A percentile compares a stretch with the other conserved stretches of the same genome.
Evolutionary conservation across 148 eudicot species (phyloP).

Genomic region (Rhododendron molle): DNA sequence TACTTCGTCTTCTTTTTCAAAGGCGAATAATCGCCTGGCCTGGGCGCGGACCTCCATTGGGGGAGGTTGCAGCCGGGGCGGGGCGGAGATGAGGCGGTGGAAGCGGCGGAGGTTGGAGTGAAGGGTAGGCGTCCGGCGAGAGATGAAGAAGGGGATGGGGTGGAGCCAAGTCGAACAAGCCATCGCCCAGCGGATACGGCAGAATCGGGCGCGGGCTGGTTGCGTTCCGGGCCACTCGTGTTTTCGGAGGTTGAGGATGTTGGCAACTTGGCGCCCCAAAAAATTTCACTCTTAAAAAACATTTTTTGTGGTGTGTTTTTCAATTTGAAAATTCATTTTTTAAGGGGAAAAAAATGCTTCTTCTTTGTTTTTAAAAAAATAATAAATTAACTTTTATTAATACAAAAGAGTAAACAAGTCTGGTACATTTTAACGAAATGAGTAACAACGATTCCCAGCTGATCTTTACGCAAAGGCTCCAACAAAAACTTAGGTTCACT

Average conservation of each 20-base stretch:
- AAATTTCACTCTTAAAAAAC: background rate
- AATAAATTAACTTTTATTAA: too few species aligned
- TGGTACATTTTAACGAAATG: too few species aligned
- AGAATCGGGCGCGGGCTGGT: background rate
- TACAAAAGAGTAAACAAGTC: too few species aligned
- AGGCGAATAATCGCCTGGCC: slow-evolving; percentile 37
- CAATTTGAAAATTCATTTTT: too few species aligned
- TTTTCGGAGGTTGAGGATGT: background rate
- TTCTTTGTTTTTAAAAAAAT: too few species aligned
- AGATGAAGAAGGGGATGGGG: slow-evolving; percentile 14
- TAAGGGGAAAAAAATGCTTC: too few species aligned
- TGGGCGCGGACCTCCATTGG: slow-evolving; percentile 26
- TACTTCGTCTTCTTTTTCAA: slow-evolving; percentile 24
- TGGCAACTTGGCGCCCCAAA: background rate
- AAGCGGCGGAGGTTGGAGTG: slow-evolving; percentile 15
- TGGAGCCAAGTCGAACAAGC: slow-evolving; percentile 29
- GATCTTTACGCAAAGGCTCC: too few species aligned
- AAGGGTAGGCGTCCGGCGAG: slow-evolving; percentile 8
- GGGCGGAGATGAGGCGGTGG: slow-evolving; percentile 5
- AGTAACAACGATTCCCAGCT: too few species aligned
- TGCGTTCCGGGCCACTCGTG: slow-evolving; percentile 1
- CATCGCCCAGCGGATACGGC: slow-evolving; percentile 10
- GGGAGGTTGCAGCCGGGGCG: slow-evolving; percentile 4
- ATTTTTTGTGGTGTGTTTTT: too few species aligned
- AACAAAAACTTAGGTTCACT: too few species aligned